Evolutionary conservation across 768 basidiomycete species (phyloP).

Genomic region (Leccinum rimulosum): DNA sequence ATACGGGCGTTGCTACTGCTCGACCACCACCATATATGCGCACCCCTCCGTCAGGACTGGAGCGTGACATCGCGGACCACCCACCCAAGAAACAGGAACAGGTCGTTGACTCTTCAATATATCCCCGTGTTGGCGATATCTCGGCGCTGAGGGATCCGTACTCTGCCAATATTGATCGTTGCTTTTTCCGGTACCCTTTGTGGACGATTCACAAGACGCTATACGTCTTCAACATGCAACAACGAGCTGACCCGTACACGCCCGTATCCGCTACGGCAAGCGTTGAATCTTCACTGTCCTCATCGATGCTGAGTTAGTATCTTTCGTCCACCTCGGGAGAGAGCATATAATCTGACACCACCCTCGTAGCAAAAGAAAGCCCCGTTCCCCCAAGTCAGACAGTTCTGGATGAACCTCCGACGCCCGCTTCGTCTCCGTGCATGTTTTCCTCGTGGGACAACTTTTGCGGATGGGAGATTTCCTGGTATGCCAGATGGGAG

Average conservation of each 20-base stretch:
- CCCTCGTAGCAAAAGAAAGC: constrained; percentile 50
- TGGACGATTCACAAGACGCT: constrained; percentile 68
- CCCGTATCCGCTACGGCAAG: constrained; percentile 16
- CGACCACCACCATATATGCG: constrained; percentile 17
- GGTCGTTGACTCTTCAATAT: constrained; percentile 29
- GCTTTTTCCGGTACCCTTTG: constrained; percentile 52
- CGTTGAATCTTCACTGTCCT: constrained; percentile 15
- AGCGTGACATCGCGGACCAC: constrained; percentile 24
- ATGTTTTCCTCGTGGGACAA: constrained; percentile 10
- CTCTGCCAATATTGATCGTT: constrained; percentile 54
- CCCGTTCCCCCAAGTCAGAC: constrained; percentile 3
- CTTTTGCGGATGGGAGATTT: constrained; percentile 39
- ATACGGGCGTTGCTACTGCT: constrained; percentile 22
- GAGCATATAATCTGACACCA: constrained; percentile 52
- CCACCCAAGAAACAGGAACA: constrained; percentile 8
- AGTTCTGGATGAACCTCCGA: background rate
- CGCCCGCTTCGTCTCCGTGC: constrained; percentile 10
- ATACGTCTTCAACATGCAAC: constrained; percentile 60
- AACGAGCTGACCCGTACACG: constrained; percentile 12
- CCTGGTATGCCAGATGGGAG: constrained; percentile 57
- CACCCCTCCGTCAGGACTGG: constrained; percentile 29
- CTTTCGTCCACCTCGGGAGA: constrained; percentile 11
- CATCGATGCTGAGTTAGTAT: constrained; percentile 20
- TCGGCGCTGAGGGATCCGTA: constrained; percentile 56
- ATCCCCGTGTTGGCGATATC: constrained; percentile 67